phyloP scores from a whole-genome alignment of 2,329 filamentous ascomycete genomes.

The Talaromyces sp. region DNA sequence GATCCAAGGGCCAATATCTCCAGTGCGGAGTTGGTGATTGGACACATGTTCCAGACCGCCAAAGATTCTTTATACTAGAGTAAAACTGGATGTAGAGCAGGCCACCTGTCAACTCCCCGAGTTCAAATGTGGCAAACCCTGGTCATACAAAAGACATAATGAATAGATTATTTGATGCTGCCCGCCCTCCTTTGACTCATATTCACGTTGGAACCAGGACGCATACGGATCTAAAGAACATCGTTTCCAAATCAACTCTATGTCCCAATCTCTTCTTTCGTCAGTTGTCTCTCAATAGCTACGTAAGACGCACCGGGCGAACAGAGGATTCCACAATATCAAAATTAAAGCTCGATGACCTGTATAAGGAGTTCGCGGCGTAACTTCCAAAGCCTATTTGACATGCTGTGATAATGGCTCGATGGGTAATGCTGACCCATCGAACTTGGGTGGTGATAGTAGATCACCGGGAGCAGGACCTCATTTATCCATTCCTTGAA shows the following conservation, averaged over 20 bases:
- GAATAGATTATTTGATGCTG: neutral
- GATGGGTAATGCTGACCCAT: no score
- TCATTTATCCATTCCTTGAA: no score
- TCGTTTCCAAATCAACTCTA: neutral
- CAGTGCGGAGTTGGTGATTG: neutral
- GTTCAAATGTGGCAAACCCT: neutral
- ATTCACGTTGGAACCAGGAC: neutral
- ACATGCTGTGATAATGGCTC: no score
- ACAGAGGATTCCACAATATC: no score
- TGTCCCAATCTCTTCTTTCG: neutral
- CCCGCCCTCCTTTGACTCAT: neutral
- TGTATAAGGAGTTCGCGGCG: no score
- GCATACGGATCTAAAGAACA: neutral
- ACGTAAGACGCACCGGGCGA: neutral
- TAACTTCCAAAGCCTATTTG: no score
- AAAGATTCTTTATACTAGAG: neutral
- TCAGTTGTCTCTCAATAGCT: neutral
- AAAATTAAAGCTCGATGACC: no score
- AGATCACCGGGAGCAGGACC: no score
- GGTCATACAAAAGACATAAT: neutral
- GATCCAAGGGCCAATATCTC: constrained; percentile 1
- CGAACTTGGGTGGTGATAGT: no score
- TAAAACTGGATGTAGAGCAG: constrained; percentile 1
- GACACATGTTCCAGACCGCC: neutral
- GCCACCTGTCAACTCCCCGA: neutral